Conservation (phyloP, 2,329 filamentous ascomycete genomes). For the Penicillium digitatum region DNA sequence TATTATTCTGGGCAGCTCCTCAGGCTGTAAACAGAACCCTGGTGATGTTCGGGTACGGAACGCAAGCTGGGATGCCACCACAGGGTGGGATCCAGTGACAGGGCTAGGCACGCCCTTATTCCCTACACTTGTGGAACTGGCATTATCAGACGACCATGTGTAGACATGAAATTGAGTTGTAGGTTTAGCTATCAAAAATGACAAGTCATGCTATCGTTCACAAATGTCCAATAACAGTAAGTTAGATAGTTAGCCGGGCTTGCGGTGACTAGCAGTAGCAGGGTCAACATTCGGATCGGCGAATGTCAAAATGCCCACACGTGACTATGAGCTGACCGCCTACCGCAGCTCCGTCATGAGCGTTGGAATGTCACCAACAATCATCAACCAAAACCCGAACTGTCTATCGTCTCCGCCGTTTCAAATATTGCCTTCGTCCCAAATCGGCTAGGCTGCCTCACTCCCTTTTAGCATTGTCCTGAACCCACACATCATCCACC, state of each 20-base stretch:
- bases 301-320: conserved; percentile 12
- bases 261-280: not conserved
- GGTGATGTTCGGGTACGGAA: conserved; percentile 40
- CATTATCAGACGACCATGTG: conserved; percentile 1
- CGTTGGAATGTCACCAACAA: conserved; percentile 14
- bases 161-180: not conserved
- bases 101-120: conserved; percentile 40
- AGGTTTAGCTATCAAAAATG: not conserved
- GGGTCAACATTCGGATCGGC: not conserved
- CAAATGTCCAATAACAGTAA: not conserved
- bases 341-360: conserved; percentile 26
- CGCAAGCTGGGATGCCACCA: conserved; percentile 51
- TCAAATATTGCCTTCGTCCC: not conserved
- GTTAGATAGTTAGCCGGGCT: not conserved
- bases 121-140: conserved; percentile 18
- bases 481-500: not conserved
- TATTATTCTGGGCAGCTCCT: conserved; percentile 47
- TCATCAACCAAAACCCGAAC: conserved; percentile 13
- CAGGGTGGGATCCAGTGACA: conserved; percentile 51
- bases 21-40: conserved; percentile 42
- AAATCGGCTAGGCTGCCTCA: not conserved
- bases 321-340: conserved; percentile 18
- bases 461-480: not conserved
- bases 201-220: not conserved
- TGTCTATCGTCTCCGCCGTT: conserved; percentile 7